Evolutionary conservation across 805 yeast species (phyloP).

Genomic region (Wickerhamomyces tratensis): DNA sequence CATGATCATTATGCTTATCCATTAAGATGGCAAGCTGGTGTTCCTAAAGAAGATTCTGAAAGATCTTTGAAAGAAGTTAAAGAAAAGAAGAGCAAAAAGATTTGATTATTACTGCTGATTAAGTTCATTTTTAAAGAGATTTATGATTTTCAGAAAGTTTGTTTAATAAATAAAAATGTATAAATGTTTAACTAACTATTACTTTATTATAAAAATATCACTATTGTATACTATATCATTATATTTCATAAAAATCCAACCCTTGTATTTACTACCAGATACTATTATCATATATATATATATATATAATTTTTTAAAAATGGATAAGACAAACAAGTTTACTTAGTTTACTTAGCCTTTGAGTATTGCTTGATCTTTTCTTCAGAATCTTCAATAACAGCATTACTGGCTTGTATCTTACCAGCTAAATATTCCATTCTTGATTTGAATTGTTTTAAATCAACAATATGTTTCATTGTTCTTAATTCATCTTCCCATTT

Average conservation of each 20-base stretch:
- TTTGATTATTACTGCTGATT: no score
- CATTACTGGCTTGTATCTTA: constrained; percentile 57
- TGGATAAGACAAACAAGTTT: no score
- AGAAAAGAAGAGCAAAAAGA: background rate
- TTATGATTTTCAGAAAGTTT: no score
- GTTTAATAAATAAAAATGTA: no score
- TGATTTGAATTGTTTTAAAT: constrained; percentile 43
- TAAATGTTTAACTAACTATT: no score
- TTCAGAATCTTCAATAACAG: constrained; percentile 39
- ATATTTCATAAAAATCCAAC: no score
- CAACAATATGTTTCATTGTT: constrained; percentile 41
- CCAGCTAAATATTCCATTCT: constrained; percentile 58
- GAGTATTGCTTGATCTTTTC: constrained; percentile 26
- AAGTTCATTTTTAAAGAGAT: no score
- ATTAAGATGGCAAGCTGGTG: constrained; percentile 10
- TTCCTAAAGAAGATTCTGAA: constrained; percentile 18
- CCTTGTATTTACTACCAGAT: no score
- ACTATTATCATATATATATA: no score
- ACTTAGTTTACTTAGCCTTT: background rate
- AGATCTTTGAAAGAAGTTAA: background rate
- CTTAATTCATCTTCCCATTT: constrained; percentile 64
- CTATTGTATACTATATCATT: no score
- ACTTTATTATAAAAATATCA: no score
- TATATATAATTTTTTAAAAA: no score
- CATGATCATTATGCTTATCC: constrained; percentile 5